Conservation (phyloP, 129 eudicot species). For the Arctium lappa region DNA sequence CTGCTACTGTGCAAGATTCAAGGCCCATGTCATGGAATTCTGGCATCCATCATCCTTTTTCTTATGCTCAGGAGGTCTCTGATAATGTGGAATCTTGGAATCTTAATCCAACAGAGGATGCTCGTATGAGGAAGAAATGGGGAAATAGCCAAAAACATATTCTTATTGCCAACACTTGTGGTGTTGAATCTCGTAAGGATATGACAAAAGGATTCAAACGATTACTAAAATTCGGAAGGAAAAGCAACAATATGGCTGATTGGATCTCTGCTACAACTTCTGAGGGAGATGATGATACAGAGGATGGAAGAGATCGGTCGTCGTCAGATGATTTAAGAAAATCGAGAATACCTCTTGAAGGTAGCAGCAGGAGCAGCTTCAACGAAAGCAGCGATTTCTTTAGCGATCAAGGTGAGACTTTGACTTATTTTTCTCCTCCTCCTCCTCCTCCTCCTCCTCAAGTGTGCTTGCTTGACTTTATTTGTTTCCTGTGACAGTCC, state of each 20-base stretch:
- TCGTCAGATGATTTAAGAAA: conserved; percentile 89
- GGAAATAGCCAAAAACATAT: conserved; percentile 80
- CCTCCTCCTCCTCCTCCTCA: neutral
- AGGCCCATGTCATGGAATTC: conserved; percentile 88
- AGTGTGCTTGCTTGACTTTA: conserved; percentile 6
- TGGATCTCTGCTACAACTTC: conserved; percentile 99
- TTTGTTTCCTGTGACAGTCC: conserved; percentile 44
- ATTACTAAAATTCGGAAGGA: conserved; percentile 91
- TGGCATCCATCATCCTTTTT: conserved; percentile 55
- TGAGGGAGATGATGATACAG: conserved; percentile 95
- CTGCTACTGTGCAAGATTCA: conserved; percentile 54
- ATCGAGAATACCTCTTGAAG: conserved; percentile 86
- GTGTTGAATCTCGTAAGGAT: conserved; percentile 74
- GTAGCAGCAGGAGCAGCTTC: conserved; percentile 40
- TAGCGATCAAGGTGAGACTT: conserved; percentile 62
- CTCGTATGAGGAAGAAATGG: conserved; percentile 97
- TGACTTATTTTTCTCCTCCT: neutral
- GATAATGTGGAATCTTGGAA: conserved; percentile 85
- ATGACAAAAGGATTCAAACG: conserved; percentile 85
- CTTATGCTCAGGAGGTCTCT: conserved; percentile 60
- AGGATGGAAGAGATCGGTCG: conserved; percentile 81
- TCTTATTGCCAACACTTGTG: conserved; percentile 50
- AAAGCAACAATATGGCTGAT: conserved; percentile 76
- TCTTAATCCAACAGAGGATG: conserved; percentile 70
- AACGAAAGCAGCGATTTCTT: conserved; percentile 53